A percentile compares a stretch with the other conserved stretches of the same genome.
Evolutionary conservation across 495 filamentous ascomycete species (phyloP).

Genomic region (Friedmanniomyces simplex): DNA sequence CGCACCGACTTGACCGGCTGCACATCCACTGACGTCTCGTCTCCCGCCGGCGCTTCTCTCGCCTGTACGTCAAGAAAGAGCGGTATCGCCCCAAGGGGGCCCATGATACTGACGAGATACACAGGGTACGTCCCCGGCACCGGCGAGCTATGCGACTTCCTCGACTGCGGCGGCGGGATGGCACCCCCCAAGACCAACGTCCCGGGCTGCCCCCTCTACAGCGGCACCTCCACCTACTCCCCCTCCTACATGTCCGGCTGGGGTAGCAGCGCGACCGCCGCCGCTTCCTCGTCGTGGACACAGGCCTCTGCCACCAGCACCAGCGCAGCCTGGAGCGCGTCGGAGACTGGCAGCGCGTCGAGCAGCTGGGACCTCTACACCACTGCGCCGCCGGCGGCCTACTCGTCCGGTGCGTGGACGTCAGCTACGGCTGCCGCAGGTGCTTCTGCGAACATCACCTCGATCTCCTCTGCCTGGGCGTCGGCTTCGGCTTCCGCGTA

Average conservation of each 20-base stretch:
- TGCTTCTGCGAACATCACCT: background rate
- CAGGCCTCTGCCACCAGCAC: background rate
- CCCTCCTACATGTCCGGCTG: conserved; percentile 40
- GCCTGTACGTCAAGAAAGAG: conserved; percentile 25
- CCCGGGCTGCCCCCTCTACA: conserved; percentile 49
- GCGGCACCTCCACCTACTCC: conserved; percentile 44
- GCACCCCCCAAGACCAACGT: conserved; percentile 50
- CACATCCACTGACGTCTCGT: conserved; percentile 28
- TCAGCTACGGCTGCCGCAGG: background rate
- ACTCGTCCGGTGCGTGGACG: background rate
- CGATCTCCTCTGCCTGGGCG: background rate
- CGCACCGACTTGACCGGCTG: conserved; percentile 41
- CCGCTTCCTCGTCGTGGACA: background rate
- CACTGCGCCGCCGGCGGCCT: background rate
- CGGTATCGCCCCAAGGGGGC: background rate
- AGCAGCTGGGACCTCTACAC: conserved; percentile 11
- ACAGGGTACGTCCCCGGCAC: conserved; percentile 40
- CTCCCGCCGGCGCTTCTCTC: conserved; percentile 35
- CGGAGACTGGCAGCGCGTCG: background rate
- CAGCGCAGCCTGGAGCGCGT: background rate
- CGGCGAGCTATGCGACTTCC: conserved; percentile 49
- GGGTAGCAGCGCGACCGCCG: conserved; percentile 4
- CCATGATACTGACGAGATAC: background rate
- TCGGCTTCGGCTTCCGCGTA: background rate
- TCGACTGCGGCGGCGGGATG: conserved; percentile 55